Conservation (phyloP, 1,284 basidiomycete genomes). For the Microbotryomycetes sp. region DNA sequence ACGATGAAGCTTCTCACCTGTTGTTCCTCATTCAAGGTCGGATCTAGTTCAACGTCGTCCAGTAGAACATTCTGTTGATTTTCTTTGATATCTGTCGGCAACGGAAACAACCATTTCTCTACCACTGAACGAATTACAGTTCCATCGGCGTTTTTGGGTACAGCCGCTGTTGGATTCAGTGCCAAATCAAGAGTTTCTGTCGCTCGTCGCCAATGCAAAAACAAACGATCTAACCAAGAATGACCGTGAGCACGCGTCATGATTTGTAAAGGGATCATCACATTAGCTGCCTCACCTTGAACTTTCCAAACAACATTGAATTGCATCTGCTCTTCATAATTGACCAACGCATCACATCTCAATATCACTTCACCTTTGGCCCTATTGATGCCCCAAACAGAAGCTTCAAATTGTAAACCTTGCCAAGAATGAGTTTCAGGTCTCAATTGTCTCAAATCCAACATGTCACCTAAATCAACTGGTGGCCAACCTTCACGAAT, state of each 20-base stretch:
- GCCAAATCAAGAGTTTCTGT: slow-evolving; percentile 15
- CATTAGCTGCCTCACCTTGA: slow-evolving; percentile 33
- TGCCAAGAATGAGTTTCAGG: slow-evolving; percentile 27
- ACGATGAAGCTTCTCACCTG: slow-evolving; percentile 22
- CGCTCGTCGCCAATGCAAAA: slow-evolving; percentile 21
- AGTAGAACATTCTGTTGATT: background rate
- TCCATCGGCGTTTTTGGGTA: background rate
- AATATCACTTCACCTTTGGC: slow-evolving; percentile 36
- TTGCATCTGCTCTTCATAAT: slow-evolving; percentile 8
- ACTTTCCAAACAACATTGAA: slow-evolving; percentile 40
- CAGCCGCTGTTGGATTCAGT: background rate
- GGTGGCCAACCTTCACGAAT: slow-evolving; percentile 43
- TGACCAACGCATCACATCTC: slow-evolving; percentile 25
- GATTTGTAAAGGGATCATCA: background rate
- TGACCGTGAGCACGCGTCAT: background rate
- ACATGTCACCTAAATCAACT: slow-evolving; percentile 39
- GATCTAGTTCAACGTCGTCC: slow-evolving; percentile 28
- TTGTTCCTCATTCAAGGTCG: slow-evolving; percentile 41
- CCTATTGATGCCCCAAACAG: slow-evolving; percentile 39
- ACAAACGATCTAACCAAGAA: slow-evolving; percentile 15
- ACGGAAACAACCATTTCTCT: slow-evolving; percentile 18
- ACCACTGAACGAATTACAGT: background rate
- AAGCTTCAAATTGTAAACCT: slow-evolving; percentile 37
- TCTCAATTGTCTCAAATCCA: slow-evolving; percentile 39
- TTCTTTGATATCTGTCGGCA: background rate